Percentiles rank a stretch among this genome's conserved stretches.
phyloP scores from a whole-genome alignment of 495 filamentous ascomycete genomes.

The Usnea hakonensis region DNA sequence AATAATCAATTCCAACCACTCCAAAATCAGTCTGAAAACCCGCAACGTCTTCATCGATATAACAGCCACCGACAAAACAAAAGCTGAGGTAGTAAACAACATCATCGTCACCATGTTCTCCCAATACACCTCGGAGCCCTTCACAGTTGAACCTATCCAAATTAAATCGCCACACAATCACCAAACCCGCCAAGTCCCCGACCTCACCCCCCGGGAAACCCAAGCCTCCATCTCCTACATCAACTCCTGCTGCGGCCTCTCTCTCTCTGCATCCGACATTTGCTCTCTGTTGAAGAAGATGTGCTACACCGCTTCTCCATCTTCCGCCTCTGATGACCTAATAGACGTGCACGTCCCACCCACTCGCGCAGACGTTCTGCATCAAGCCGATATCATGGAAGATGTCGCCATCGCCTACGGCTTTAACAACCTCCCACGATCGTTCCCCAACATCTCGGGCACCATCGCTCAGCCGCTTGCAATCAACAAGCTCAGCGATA shows the following conservation, averaged over 20 bases:
- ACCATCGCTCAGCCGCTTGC: conserved; percentile 80
- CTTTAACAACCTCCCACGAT: conserved; percentile 85
- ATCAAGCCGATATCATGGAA: conserved; percentile 98
- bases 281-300: conserved; percentile 75
- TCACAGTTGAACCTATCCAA: conserved; percentile 89
- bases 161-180: conserved; percentile 87
- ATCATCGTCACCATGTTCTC: conserved; percentile 98
- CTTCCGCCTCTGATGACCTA: conserved; percentile 51
- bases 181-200: conserved; percentile 68
- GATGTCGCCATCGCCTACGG: conserved; percentile 93
- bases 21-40: conserved; percentile 85
- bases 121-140: conserved; percentile 75
- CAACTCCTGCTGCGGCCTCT: conserved; percentile 80
- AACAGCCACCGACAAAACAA: conserved; percentile 93
- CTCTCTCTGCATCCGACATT: conserved; percentile 61
- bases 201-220: conserved; percentile 64
- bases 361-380: conserved; percentile 87
- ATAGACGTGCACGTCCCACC: conserved; percentile 78
- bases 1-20: conserved; percentile 95
- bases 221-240: conserved; percentile 86
- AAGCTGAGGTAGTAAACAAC: conserved; percentile 90
- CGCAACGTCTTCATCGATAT: conserved; percentile 95
- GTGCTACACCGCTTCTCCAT: conserved; percentile 62
- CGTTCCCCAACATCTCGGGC: conserved; percentile 71
- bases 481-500: conserved; percentile 91